These are phyloP conservation scores for Botrytis paeoniae DNA, from an alignment of 2,329 filamentous ascomycete species.

Conservation along the genomic window DNA sequence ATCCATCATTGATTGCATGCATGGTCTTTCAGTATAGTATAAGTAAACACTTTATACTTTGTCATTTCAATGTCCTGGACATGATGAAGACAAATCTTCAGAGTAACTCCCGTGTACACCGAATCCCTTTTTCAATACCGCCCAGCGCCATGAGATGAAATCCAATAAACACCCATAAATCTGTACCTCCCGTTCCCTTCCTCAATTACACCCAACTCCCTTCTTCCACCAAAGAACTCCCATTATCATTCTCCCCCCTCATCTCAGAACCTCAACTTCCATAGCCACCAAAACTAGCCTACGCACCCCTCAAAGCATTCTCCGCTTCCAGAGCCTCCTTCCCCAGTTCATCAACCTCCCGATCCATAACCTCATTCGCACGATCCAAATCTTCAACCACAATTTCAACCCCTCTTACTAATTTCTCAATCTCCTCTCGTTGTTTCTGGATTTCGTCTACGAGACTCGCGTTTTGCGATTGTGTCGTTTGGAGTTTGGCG, in stretches of 20 bases:
- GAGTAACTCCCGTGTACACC: not conserved
- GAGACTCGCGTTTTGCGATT: constrained; percentile 55
- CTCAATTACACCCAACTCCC: not conserved
- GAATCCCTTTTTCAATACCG: too few relatives aligned
- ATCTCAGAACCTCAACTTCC: not conserved
- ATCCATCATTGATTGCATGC: not conserved
- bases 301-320: constrained; percentile 18
- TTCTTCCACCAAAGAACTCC: not conserved
- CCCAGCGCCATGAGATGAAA: not conserved
- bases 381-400: constrained; percentile 53
- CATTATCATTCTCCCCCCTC: not conserved
- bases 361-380: constrained; percentile 40
- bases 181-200: not conserved
- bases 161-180: not conserved
- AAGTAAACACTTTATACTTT: not conserved
- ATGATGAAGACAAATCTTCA: not conserved
- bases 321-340: constrained; percentile 30
- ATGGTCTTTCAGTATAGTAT: not conserved
- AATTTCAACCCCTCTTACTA: constrained; percentile 50
- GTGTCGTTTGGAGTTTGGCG: constrained; percentile 54
- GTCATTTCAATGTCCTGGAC: not conserved
- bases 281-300: not conserved
- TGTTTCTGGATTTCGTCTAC: constrained; percentile 52
- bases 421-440: constrained; percentile 51
- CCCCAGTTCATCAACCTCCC: constrained; percentile 26